phyloP scores from a whole-genome alignment of 352 stramenopile genomes.

The Globisporangium megalacanthum region DNA sequence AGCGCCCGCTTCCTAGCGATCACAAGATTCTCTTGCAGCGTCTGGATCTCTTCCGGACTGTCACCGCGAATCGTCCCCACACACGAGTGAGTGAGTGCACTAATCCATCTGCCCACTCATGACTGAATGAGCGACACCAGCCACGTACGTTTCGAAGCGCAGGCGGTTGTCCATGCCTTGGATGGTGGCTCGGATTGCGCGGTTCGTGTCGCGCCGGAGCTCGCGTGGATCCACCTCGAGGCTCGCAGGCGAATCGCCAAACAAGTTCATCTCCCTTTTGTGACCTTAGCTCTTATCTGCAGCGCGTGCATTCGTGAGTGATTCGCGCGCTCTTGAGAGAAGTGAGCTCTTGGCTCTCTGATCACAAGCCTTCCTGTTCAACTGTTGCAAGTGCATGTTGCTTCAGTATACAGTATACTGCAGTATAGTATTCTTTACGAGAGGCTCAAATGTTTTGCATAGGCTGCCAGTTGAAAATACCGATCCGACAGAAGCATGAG shows the following conservation, averaged over 20 bases:
- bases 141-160: slow-evolving; percentile 4
- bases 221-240: slow-evolving; percentile 5
- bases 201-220: slow-evolving; percentile 3
- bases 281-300: no score
- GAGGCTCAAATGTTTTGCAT: no score
- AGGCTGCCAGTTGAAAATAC: no score
- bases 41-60: slow-evolving; percentile 1
- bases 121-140: background rate
- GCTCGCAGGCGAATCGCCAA: slow-evolving; percentile 1
- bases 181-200: slow-evolving; percentile 4
- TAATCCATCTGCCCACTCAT: background rate
- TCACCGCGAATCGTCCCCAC: background rate
- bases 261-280: background rate
- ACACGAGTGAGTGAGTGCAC: background rate
- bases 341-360: no score
- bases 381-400: no score
- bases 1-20: slow-evolving; percentile 2
- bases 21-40: slow-evolving; percentile 6
- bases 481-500: no score
- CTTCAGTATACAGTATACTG: no score
- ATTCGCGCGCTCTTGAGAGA: background rate
- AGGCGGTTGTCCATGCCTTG: slow-evolving; percentile 6
- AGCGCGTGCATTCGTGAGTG: background rate
- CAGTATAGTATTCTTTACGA: no score
- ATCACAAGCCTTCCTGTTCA: no score